Base-by-base conservation (phyloP, 2,329 filamentous ascomycete species). In the Pestalotiopsis sp. region DNA sequence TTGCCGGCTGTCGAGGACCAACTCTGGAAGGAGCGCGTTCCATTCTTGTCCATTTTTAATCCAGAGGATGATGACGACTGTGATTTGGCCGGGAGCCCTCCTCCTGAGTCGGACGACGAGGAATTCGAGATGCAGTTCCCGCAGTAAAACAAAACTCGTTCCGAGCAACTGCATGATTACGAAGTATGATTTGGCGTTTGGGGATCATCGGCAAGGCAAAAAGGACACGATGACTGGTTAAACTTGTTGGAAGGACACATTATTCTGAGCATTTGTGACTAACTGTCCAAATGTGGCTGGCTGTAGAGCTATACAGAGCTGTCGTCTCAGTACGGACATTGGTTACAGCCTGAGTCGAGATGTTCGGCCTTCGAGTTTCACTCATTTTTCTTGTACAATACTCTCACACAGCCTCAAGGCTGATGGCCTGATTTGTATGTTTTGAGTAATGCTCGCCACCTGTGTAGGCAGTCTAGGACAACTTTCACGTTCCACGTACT, bases 41-140 rank as follows among this genome's bases (percentile, higher is more conserved):
- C 84, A 2, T 90, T 90, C 73, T 78, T 89, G 59, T 85, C 84
- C 14, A 88, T 90, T 25, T 91, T 91, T 73, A 85, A 89, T 27
- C 77, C 78, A 4, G 81, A 85, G 6, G 82, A 81, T 14, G 80
- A 83, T 4, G 80, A 83, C 4, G 77, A 73, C 13, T 70, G 68
- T 38, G 76, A 77, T 36, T 69, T 75, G 23, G 75, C 80, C 12
- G 80, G 77, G 4, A 71, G 72, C 23, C 66, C 68, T 69, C 80
- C 13, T 64, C 75, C 27, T 74, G 80, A 59, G 74, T 81, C 72
- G 70, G 76, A 81, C 14, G 81, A 87, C 4, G 86, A 88, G 20
- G 84, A 87, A 38, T 90, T 90, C 72, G 83, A 90, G 75, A 78
- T 91, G 71, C 84, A 85, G 69, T 74, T 89, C 11, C 76, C 80